phyloP scores from a whole-genome alignment of 352 stramenopile species.

The Globisporangium heterothallicum region DNA sequence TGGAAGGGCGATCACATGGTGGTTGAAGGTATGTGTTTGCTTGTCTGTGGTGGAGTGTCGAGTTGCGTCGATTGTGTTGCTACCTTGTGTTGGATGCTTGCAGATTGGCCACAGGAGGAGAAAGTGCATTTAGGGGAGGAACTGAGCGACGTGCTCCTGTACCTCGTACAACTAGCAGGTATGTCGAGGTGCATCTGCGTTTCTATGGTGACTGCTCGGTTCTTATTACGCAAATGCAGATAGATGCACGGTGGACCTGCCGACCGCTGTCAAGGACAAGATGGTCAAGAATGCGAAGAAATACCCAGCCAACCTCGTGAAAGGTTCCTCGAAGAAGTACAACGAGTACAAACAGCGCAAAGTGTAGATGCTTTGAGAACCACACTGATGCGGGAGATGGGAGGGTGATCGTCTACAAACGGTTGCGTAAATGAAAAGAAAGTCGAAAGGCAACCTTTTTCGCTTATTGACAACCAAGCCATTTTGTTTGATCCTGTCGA shows the following conservation, averaged over 20 bases:
- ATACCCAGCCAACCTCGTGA: constrained; percentile 65
- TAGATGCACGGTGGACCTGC: constrained; percentile 88
- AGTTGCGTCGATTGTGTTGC: not conserved
- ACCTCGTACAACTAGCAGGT: constrained; percentile 88
- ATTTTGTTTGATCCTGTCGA: too few species aligned
- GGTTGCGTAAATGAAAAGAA: too few species aligned
- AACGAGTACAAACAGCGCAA: constrained; percentile 59
- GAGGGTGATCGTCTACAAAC: too few species aligned
- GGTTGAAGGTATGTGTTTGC: constrained; percentile 37
- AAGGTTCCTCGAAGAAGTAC: constrained; percentile 73
- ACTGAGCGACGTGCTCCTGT: constrained; percentile 95
- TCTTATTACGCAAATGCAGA: constrained; percentile 41
- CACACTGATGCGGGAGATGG: too few species aligned
- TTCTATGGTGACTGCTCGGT: not conserved
- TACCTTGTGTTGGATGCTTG: constrained; percentile 80
- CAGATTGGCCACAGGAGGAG: constrained; percentile 71
- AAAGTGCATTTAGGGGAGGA: constrained; percentile 91
- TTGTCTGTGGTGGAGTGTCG: too few species aligned
- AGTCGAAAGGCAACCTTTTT: too few species aligned
- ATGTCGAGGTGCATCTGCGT: not conserved
- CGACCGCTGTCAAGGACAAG: constrained; percentile 87
- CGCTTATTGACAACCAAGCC: too few species aligned
- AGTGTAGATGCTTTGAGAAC: too few species aligned
- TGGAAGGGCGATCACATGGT: constrained; percentile 88
- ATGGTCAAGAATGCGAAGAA: constrained; percentile 88